Evolutionary conservation across 805 yeast genomes (phyloP), one percentile per base, ranked within the genome.

Genomic region (Teunomyces cretensis): DNA sequence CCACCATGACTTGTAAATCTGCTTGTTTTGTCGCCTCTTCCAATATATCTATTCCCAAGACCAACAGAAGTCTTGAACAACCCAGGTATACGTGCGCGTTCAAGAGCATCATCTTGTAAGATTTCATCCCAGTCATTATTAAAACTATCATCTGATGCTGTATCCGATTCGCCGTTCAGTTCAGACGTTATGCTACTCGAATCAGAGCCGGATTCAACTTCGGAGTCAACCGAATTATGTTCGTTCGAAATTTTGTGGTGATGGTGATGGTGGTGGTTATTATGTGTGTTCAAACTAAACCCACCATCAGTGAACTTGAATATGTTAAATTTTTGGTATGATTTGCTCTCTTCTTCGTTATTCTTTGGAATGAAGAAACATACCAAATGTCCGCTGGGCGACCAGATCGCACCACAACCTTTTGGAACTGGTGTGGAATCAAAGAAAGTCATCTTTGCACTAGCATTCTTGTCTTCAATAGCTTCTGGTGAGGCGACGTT

Each of bases 321-420:
- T 11, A 66, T 56, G 38, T 78, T 80, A 54, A 80, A 74, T 37
- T 72, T 75, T 36, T 80, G 75, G 22, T 74, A 65, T 64, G 54
- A 67, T 68, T 51, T 71, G 66, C 32, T 70, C 65, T 56, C 55
- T 8, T 57, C 64, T 11, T 57, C 56, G 27, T 47, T 44, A 4
- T 46, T 41, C 41, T 78, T 79, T 0, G 85, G 82, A 8, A 84
- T 78, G 64, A 88, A 89, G 56, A 91, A 91, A 58, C 96, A 88
- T 1, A 91, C 84, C 41, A 91, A 68, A 47, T 80, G 80, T 0
- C 97, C 97, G 2, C 80, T 76, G 9, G 81, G 76, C 0, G 95
- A 75, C 96, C 97, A 91, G 1, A 80, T 71, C 0, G 96, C 97
- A 8, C 97, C 97, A 68, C 96, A 91, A 8, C 90, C 94, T 58